A percentile compares a stretch with the other conserved stretches of the same genome.
These are phyloP conservation scores for Tubosaeta sp. DNA, from an alignment of 768 basidiomycete genomes.

Conservation along the genomic window DNA sequence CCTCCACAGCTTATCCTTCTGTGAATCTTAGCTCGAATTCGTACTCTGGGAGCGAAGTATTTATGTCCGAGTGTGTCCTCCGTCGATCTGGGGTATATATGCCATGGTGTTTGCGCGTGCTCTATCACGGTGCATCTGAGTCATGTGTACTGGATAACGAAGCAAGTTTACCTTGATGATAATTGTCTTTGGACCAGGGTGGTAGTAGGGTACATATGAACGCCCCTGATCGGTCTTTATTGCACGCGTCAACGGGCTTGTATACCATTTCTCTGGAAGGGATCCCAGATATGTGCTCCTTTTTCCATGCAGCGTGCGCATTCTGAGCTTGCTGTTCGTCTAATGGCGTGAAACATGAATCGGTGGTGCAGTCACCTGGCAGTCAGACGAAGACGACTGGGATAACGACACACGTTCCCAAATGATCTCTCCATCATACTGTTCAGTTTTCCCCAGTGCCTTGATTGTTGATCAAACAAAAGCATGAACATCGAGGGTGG, in stretches of 20 bases:
- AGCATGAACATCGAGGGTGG: too few species aligned
- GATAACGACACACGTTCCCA: constrained; percentile 81
- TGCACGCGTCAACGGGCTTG: constrained; percentile 57
- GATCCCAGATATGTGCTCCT: constrained; percentile 10
- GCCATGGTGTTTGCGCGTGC: constrained; percentile 61
- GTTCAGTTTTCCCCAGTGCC: constrained; percentile 59
- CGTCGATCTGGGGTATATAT: constrained; percentile 73
- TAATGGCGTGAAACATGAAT: constrained; percentile 52
- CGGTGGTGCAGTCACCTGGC: constrained; percentile 9
- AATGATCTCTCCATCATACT: constrained; percentile 58
- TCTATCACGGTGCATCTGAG: constrained; percentile 34
- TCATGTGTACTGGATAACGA: neutral
- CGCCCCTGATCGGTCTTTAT: constrained; percentile 49
- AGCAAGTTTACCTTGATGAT: constrained; percentile 52
- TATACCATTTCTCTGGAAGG: constrained; percentile 20
- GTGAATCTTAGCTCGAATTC: constrained; percentile 52
- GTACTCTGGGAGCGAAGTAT: constrained; percentile 36
- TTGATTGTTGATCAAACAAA: too few species aligned
- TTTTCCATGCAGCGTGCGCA: constrained; percentile 13
- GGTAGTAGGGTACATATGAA: constrained; percentile 39
- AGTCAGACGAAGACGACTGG: neutral
- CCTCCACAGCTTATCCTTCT: constrained; percentile 59
- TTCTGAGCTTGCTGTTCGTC: constrained; percentile 54
- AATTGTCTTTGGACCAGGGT: constrained; percentile 27
- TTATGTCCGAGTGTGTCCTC: constrained; percentile 45